A percentile compares a stretch with the other conserved stretches of the same genome.
Conservation (phyloP, 257 asterid genomes). For the Striga asiatica region DNA sequence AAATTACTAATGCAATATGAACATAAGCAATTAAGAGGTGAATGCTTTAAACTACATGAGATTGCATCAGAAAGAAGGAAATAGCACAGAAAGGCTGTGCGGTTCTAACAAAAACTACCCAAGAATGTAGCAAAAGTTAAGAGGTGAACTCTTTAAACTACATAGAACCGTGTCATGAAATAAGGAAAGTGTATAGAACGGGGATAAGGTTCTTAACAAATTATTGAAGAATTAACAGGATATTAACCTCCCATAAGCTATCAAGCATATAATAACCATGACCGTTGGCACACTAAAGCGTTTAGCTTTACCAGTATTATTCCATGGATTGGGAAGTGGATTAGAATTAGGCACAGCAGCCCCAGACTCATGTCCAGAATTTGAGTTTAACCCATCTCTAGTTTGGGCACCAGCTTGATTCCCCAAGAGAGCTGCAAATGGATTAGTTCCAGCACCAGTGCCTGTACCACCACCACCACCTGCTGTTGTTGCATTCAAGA, state of each 20-base stretch:
- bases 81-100: not conserved
- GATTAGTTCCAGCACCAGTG: conserved; percentile 29
- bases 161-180: too few species aligned
- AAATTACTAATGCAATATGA: too few species aligned
- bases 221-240: not conserved
- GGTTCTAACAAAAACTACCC: too few species aligned
- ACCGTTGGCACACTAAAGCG: not conserved
- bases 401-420: conserved; percentile 34
- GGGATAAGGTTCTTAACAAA: not conserved
- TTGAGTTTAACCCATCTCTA: conserved; percentile 26
- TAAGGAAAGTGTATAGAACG: too few species aligned
- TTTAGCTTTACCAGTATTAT: conserved; percentile 16
- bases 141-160: too few species aligned
- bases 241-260: too few species aligned
- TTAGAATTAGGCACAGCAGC: conserved; percentile 37
- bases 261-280: too few species aligned
- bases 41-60: too few species aligned
- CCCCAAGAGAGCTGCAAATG: conserved; percentile 39
- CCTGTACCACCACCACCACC: conserved; percentile 28
- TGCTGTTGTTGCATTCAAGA: conserved; percentile 47
- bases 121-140: too few species aligned
- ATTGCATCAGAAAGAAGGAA: too few species aligned
- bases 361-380: conserved; percentile 31
- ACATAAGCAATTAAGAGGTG: too few species aligned
- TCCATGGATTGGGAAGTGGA: conserved; percentile 71